Evolutionary conservation across 208 protist species (phyloP).

Genomic region (Acanthamoeba rhysodes): DNA sequence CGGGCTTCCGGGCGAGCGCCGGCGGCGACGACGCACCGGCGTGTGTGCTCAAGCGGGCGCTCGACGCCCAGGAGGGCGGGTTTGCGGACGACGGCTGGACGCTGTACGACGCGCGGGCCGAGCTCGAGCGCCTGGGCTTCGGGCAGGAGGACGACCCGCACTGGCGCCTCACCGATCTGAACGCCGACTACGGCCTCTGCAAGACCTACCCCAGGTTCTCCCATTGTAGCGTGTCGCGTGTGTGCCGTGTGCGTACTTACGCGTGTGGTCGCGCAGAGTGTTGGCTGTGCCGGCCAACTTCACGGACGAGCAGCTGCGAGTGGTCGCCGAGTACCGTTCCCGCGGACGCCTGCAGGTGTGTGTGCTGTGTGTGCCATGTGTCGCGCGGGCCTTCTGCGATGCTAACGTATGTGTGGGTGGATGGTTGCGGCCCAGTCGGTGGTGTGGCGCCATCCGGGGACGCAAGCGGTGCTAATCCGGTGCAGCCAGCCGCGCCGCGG

Average conservation of each 20-base stretch:
- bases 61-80: not conserved
- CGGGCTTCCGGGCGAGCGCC: not conserved
- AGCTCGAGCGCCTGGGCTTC: conserved; percentile 78
- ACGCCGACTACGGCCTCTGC: conserved; percentile 84
- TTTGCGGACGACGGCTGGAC: conserved; percentile 78
- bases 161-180: conserved; percentile 72
- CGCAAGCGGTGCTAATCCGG: conserved; percentile 73
- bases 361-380: no score
- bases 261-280: not conserved
- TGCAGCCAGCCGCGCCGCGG: conserved; percentile 92
- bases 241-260: not conserved
- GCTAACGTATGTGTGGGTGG: conserved; percentile 80
- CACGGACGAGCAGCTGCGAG: conserved; percentile 85
- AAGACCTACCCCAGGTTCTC: conserved; percentile 92
- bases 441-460: conserved; percentile 81
- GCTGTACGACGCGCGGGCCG: conserved; percentile 80
- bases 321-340: conserved; percentile 90
- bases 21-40: not conserved
- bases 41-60: not conserved
- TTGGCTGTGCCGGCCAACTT: conserved; percentile 89
- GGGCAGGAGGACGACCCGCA: conserved; percentile 9
- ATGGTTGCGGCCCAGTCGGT: conserved; percentile 85
- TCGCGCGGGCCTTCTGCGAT: no score
- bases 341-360: conserved; percentile 90
- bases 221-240: no score